A percentile compares a stretch with the other conserved stretches of the same genome.
phyloP scores from a whole-genome alignment of 2,329 filamentous ascomycete genomes.

The Eutypella sp. region DNA sequence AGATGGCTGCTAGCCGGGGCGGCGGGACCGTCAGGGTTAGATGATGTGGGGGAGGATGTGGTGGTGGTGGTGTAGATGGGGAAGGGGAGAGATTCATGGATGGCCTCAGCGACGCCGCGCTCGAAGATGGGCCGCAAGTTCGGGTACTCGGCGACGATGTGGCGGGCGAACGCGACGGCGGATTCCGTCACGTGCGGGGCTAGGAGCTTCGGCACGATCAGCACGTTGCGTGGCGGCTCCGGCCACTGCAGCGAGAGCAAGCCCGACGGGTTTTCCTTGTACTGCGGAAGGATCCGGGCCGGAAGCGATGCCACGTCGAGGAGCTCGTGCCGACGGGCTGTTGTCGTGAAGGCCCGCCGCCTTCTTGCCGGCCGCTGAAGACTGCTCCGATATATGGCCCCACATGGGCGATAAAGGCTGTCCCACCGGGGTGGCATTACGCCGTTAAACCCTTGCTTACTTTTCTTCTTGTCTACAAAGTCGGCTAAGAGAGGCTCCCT shows the following conservation, averaged over 20 bases:
- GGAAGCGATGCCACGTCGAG: slow-evolving; percentile 46
- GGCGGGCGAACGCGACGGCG: slow-evolving; percentile 55
- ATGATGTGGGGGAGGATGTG: too few species aligned
- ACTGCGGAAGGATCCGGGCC: slow-evolving; percentile 55
- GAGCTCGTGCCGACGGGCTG: slow-evolving; percentile 40
- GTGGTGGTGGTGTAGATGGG: slow-evolving; percentile 61
- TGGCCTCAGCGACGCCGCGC: slow-evolving; percentile 62
- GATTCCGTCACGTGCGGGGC: slow-evolving; percentile 48
- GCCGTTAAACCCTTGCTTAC: too few species aligned
- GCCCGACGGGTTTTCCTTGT: slow-evolving; percentile 54
- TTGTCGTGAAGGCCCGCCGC: slow-evolving; percentile 44
- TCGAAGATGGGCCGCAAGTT: slow-evolving; percentile 80
- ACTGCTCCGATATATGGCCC: too few species aligned
- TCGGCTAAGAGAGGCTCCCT: too few species aligned
- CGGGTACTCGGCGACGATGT: slow-evolving; percentile 76
- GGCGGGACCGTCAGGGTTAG: too few species aligned
- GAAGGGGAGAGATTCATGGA: slow-evolving; percentile 67
- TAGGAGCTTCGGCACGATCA: slow-evolving; percentile 56
- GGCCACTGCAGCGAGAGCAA: slow-evolving; percentile 52
- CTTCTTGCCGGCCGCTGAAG: too few species aligned
- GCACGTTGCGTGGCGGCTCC: slow-evolving; percentile 49
- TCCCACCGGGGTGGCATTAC: too few species aligned
- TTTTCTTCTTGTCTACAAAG: too few species aligned
- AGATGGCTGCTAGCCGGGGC: too few species aligned
- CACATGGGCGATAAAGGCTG: too few species aligned